Evolutionary conservation across 257 asterid species (phyloP), one percentile per base, ranked within the genome.

Genomic region (Nicotiana tomentosiformis): DNA sequence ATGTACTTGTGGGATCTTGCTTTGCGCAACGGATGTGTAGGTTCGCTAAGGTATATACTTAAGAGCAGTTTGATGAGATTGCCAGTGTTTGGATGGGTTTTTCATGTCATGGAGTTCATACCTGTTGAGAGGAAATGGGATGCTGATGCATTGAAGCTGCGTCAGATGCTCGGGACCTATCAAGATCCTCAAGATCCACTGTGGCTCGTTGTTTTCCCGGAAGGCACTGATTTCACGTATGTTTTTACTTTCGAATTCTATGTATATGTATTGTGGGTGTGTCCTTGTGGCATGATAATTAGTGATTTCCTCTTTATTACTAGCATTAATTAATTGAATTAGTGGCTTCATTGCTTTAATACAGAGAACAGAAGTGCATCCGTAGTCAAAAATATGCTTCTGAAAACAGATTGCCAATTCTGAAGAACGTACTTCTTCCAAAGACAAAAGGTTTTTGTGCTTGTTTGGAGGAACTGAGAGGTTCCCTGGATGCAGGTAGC

Each of bases 1-100:
- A 95, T 95, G 97, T 95, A 95, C 87, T 85, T 95, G 85, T 95
- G 98, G 98, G 91, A 95, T 87, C 97, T 95, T 84, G 98, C 98
- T 1, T 82, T 93, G 85, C 86, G 98, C 56, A 95, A 95, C 86
- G 90, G 93, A 49, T 82, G 93, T 23, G 89, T 88, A 33, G 97
- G 98, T 56, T 91, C 82, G 60, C 86, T 95, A 58, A 95, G 88
- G 88, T 95, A 95, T 87, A 84, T 95, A 35, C 92, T 95, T 1
- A 95, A 95, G 91, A 93, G 93, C 85, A 95, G 98, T 84, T 86
- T 93, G 90, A 95, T 95, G 98, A 95, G 88, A 82, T 30, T 95
- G 86, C 98, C 98, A 0, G 85, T 95, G 15, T 93, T 95, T 83
- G 98, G 98, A 65, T 95, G 98, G 97, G 93, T 89, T 11, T 95